phyloP scores from a whole-genome alignment of 305 asterid species.

The Coffea humblotiana region DNA sequence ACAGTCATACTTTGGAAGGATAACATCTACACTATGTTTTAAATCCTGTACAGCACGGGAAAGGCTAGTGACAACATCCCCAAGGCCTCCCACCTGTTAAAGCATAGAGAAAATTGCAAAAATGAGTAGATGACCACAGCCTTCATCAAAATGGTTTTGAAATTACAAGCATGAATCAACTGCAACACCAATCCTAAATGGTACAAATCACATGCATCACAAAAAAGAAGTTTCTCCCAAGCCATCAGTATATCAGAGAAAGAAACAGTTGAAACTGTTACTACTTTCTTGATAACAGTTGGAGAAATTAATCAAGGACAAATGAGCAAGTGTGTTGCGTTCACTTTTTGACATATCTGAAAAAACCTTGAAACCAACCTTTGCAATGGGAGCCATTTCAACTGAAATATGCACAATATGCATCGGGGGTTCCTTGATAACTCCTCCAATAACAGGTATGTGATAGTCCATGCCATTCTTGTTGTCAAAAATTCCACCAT shows the following conservation, averaged over 20 bases:
- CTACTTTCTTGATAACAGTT: background rate
- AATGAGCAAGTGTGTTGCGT: background rate
- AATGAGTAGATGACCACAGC: background rate
- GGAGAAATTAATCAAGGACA: background rate
- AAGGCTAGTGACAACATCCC: conserved; percentile 99
- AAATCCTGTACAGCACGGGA: conserved; percentile 97
- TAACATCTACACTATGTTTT: conserved; percentile 82
- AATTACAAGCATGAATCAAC: background rate
- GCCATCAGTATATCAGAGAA: background rate
- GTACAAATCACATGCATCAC: background rate
- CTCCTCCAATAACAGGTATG: conserved; percentile 85
- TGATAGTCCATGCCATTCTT: conserved; percentile 92
- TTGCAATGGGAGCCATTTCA: conserved; percentile 99
- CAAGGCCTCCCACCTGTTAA: conserved; percentile 98
- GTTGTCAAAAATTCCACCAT: conserved; percentile 90
- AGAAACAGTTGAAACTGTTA: background rate
- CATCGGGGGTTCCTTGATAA: conserved; percentile 85
- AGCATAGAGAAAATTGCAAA: conserved; percentile 19
- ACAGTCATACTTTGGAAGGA: conserved; percentile 95
- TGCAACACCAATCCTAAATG: background rate
- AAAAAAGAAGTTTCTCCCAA: background rate
- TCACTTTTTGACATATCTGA: background rate
- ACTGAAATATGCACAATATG: conserved; percentile 93
- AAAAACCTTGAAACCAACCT: conserved; percentile 46
- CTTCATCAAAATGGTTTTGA: background rate